Evolutionary conservation across 768 basidiomycete genomes (phyloP).

Genomic region (Amanita rimosa): DNA sequence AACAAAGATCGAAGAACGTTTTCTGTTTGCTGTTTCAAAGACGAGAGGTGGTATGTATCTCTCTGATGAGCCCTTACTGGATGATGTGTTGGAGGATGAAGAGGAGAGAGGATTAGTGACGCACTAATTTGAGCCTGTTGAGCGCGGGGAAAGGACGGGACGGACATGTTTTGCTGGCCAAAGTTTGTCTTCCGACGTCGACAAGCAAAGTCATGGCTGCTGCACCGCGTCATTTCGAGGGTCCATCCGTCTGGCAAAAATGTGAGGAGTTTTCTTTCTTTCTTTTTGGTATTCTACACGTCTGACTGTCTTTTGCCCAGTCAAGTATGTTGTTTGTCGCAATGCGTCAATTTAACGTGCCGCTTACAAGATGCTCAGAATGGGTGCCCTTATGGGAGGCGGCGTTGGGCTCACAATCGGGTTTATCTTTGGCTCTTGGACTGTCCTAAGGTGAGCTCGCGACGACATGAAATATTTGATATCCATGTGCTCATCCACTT

Average conservation of each 20-base stretch:
- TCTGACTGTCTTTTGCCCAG: slow-evolving; percentile 21
- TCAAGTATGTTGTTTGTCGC: slow-evolving; percentile 34
- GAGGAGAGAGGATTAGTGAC: slow-evolving; percentile 16
- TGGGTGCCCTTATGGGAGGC: slow-evolving; percentile 88
- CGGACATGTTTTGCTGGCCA: slow-evolving; percentile 9
- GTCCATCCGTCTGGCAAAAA: slow-evolving; percentile 70
- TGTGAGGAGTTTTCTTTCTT: slow-evolving; percentile 33
- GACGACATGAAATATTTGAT: neutral
- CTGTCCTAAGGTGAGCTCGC: slow-evolving; percentile 65
- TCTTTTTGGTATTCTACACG: slow-evolving; percentile 4
- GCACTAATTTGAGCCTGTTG: slow-evolving; percentile 82
- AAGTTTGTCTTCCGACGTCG: slow-evolving; percentile 8
- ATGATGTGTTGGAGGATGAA: slow-evolving; percentile 7
- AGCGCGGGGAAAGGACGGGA: slow-evolving; percentile 55
- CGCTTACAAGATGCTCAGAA: slow-evolving; percentile 27
- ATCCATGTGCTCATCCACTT: slow-evolving; percentile 2
- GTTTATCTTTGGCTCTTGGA: slow-evolving; percentile 93
- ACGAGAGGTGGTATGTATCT: slow-evolving; percentile 67
- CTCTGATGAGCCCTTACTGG: slow-evolving; percentile 79
- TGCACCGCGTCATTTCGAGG: slow-evolving; percentile 26
- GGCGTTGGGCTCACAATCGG: slow-evolving; percentile 95
- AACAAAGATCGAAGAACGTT: slow-evolving; percentile 67
- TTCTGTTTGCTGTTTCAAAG: slow-evolving; percentile 66
- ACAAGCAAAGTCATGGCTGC: slow-evolving; percentile 12
- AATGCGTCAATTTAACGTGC: slow-evolving; percentile 1